Evolutionary conservation across 345 rosid genomes (phyloP).

Genomic region (Murraya koenigii): DNA sequence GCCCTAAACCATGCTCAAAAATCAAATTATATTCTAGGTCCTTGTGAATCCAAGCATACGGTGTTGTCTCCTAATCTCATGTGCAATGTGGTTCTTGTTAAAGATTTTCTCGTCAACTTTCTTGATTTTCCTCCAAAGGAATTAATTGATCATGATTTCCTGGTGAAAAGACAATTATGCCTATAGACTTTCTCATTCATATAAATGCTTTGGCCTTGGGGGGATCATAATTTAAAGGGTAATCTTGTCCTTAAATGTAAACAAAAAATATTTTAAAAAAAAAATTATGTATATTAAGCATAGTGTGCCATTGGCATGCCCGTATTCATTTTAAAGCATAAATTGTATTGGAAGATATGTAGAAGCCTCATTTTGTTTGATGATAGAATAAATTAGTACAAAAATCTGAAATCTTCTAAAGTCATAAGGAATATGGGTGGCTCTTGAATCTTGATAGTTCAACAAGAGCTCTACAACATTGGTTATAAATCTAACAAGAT

Average conservation of each 20-base stretch:
- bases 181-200: no score
- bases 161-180: no score
- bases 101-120: neutral
- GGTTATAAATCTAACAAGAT: slow-evolving; percentile 1
- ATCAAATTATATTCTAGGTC: neutral
- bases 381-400: slow-evolving; percentile 1
- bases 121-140: neutral
- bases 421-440: slow-evolving; percentile 17
- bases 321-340: neutral
- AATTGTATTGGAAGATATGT: slow-evolving; percentile 5
- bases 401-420: neutral
- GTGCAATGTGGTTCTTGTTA: slow-evolving; percentile 20
- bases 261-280: no score
- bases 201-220: no score
- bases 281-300: no score
- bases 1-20: slow-evolving; percentile 5
- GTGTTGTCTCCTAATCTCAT: slow-evolving; percentile 23
- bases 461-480: neutral
- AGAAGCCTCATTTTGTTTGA: neutral
- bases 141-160: no score
- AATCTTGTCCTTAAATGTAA: neutral
- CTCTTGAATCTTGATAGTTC: slow-evolving; percentile 10
- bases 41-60: slow-evolving; percentile 19
- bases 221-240: neutral
- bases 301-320: neutral